Evolutionary conservation across 225 moss, liverwort and hornwort genomes (phyloP).

Genomic region (Marchantia paleacea): DNA sequence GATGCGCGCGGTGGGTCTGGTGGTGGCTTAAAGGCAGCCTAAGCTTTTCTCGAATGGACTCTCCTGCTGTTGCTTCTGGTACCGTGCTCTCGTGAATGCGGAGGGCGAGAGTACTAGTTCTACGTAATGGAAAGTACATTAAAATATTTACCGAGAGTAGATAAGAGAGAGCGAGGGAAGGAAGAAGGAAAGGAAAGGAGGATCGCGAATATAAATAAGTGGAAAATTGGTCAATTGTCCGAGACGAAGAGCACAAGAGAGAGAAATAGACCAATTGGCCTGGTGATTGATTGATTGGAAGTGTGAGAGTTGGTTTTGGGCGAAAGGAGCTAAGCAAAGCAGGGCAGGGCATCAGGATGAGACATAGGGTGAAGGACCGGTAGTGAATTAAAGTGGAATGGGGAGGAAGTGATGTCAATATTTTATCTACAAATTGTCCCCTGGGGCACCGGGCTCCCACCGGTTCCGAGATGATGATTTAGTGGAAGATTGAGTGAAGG

Average conservation of each 20-base stretch:
- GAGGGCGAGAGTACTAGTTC: neutral
- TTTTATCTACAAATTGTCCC: conserved; percentile 11
- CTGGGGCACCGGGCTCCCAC: conserved; percentile 12
- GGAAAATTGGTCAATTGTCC: neutral
- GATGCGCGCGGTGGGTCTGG: neutral
- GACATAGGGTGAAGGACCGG: neutral
- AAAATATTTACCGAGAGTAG: neutral
- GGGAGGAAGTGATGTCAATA: too few relatives aligned
- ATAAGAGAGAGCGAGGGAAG: too few relatives aligned
- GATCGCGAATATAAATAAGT: neutral
- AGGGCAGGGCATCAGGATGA: neutral
- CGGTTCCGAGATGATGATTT: conserved; percentile 16
- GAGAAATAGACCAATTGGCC: neutral
- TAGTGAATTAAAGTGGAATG: too few relatives aligned
- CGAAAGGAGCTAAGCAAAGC: neutral
- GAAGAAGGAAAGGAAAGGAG: neutral
- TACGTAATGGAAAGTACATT: neutral
- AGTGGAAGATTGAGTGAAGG: conserved; percentile 19
- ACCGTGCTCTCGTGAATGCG: neutral
- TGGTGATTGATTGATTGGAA: neutral
- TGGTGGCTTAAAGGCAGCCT: neutral
- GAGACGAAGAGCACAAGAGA: neutral
- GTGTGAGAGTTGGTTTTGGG: neutral
- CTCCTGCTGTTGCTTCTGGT: neutral
- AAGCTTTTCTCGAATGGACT: neutral